Conservation (phyloP, 345 rosid genomes). For the Erucastrum elatum region DNA sequence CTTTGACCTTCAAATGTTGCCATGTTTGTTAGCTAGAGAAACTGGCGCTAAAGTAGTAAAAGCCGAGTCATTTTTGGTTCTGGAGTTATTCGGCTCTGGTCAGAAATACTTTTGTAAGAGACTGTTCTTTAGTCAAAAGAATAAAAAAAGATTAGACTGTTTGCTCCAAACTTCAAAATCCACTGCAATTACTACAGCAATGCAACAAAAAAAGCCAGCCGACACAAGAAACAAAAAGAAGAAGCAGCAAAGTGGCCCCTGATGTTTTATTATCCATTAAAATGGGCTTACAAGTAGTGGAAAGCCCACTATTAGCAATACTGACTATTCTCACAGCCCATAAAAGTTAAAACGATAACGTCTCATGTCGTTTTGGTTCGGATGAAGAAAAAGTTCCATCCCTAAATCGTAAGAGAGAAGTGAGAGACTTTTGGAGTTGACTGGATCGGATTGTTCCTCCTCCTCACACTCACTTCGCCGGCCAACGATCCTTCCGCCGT, state of each 20-base stretch:
- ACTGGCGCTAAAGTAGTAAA: too few species aligned
- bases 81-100: too few species aligned
- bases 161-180: not conserved
- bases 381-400: not conserved
- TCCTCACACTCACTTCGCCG: slow-evolving; percentile 15
- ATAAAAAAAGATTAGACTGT: too few species aligned
- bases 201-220: not conserved
- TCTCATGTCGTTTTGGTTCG: not conserved
- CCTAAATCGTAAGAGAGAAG: slow-evolving; percentile 13
- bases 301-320: not conserved
- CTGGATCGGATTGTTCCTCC: slow-evolving; percentile 28
- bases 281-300: not conserved
- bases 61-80: too few species aligned
- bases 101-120: not conserved
- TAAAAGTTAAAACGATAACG: not conserved
- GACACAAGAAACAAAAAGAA: not conserved
- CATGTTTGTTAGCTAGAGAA: too few species aligned
- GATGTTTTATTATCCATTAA: not conserved
- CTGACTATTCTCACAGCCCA: not conserved
- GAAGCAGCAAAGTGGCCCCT: slow-evolving; percentile 9
- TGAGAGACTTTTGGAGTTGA: slow-evolving; percentile 34
- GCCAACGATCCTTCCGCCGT: slow-evolving; percentile 5
- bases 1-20: too few species aligned
- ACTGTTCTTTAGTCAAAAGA: too few species aligned
- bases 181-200: not conserved